Evolutionary conservation across 306 rosid species (phyloP).

Genomic region (Abrus precatorius): DNA sequence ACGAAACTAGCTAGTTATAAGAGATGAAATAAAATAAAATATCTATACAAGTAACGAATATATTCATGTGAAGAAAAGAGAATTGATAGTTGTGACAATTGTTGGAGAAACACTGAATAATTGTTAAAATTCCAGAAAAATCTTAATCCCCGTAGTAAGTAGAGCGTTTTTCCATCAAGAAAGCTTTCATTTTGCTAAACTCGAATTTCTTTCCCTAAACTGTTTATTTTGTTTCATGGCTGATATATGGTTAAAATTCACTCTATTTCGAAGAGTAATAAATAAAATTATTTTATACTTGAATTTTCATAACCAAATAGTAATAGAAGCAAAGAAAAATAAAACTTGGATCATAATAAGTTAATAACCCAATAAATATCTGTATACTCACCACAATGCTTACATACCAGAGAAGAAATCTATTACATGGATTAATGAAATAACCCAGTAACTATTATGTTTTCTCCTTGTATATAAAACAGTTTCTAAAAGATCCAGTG

Average conservation of each 20-base stretch:
- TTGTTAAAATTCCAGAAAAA: background rate
- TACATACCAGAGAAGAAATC: background rate
- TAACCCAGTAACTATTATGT: background rate
- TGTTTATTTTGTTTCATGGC: background rate
- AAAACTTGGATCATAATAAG: background rate
- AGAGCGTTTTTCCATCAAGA: background rate
- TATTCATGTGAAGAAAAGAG: background rate
- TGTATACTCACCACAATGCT: background rate
- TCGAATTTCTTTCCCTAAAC: background rate
- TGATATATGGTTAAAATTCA: too few relatives aligned
- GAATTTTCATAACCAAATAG: conserved; percentile 1
- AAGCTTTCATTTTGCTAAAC: background rate
- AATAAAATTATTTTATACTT: background rate
- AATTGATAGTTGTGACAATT: background rate
- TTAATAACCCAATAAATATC: background rate
- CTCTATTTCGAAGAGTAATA: background rate
- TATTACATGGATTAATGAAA: background rate
- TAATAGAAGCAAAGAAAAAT: background rate
- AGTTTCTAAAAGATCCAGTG: background rate
- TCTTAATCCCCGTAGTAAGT: background rate
- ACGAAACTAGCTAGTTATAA: background rate
- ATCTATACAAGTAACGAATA: background rate
- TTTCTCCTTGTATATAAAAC: background rate
- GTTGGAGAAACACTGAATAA: background rate
- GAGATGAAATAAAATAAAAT: background rate